A percentile compares a stretch with the other conserved stretches of the same genome.
Evolutionary conservation across 495 filamentous ascomycete genomes (phyloP).

Genomic region (Hyphodiscus hymeniophilus): DNA sequence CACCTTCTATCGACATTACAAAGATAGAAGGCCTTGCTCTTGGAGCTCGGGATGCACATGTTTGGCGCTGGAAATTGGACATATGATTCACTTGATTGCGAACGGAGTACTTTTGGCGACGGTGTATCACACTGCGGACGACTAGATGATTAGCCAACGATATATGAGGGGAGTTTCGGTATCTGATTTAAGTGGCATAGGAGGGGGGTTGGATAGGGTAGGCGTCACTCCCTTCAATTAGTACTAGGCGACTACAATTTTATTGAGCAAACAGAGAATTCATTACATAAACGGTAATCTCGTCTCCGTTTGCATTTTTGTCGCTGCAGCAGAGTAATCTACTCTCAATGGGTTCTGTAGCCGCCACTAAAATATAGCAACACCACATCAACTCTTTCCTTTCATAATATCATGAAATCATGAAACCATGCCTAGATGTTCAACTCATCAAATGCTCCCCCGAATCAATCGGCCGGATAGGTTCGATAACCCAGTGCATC

Average conservation of each 20-base stretch:
- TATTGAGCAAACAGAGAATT: not conserved
- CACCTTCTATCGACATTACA: slow-evolving; percentile 14
- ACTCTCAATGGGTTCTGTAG: not conserved
- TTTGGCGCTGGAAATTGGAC: slow-evolving; percentile 17
- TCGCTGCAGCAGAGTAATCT: no score
- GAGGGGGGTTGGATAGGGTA: not conserved
- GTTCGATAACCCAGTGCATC: not conserved
- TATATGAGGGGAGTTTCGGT: slow-evolving; percentile 10
- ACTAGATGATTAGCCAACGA: slow-evolving; percentile 16
- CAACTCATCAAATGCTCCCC: no score
- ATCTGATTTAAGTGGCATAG: slow-evolving; percentile 3
- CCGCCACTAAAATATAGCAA: not conserved
- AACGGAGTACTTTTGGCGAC: slow-evolving; percentile 16
- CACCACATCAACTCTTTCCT: no score
- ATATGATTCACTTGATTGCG: slow-evolving; percentile 22
- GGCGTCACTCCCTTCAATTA: slow-evolving; percentile 1
- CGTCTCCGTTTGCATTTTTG: no score
- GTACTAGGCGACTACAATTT: not conserved
- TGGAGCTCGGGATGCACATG: slow-evolving; percentile 9
- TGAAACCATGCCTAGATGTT: no score
- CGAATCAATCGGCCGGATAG: no score
- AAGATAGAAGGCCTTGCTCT: slow-evolving; percentile 5
- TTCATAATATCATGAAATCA: no score
- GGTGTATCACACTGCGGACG: slow-evolving; percentile 5
- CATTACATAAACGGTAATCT: no score